A percentile compares a stretch with the other conserved stretches of the same genome.
These are phyloP conservation scores for Cryptococcus jaspeensis DNA, from an alignment of 1,284 basidiomycete genomes.

Conservation along the genomic window DNA sequence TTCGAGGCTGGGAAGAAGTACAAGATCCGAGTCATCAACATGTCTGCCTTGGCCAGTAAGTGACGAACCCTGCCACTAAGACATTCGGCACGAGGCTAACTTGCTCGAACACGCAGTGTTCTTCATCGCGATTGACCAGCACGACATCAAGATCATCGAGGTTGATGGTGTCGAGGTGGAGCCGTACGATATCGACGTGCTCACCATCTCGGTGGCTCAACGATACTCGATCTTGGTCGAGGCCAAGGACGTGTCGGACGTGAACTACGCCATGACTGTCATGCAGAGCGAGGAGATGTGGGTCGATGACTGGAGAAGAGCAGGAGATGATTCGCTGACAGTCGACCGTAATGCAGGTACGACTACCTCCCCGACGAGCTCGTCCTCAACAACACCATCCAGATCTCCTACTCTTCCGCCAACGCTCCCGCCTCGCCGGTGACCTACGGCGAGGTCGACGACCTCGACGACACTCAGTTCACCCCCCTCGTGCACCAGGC, in stretches of 20 bases:
- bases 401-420: slow-evolving; percentile 63
- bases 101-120: slow-evolving; percentile 60
- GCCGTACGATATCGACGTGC: slow-evolving; percentile 65
- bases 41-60: slow-evolving; percentile 53
- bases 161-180: slow-evolving; percentile 82
- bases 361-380: slow-evolving; percentile 70
- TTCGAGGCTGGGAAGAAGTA: slow-evolving; percentile 73
- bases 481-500: slow-evolving; percentile 44
- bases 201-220: slow-evolving; percentile 80
- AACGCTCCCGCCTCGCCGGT: slow-evolving; percentile 20
- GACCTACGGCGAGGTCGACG: slow-evolving; percentile 27
- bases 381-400: slow-evolving; percentile 73
- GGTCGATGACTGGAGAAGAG: slow-evolving; percentile 15
- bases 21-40: slow-evolving; percentile 77
- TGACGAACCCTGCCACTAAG: neutral
- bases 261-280: slow-evolving; percentile 85
- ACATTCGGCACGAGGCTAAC: neutral
- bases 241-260: slow-evolving; percentile 76
- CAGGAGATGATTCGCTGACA: neutral
- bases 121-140: slow-evolving; percentile 87
- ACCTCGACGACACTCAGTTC: slow-evolving; percentile 53
- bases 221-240: slow-evolving; percentile 90
- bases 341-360: slow-evolving; percentile 65
- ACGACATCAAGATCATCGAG: slow-evolving; percentile 85
- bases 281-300: slow-evolving; percentile 71